Evolutionary conservation across 345 rosid genomes (phyloP).

Genomic region (Iberis pinnata): DNA sequence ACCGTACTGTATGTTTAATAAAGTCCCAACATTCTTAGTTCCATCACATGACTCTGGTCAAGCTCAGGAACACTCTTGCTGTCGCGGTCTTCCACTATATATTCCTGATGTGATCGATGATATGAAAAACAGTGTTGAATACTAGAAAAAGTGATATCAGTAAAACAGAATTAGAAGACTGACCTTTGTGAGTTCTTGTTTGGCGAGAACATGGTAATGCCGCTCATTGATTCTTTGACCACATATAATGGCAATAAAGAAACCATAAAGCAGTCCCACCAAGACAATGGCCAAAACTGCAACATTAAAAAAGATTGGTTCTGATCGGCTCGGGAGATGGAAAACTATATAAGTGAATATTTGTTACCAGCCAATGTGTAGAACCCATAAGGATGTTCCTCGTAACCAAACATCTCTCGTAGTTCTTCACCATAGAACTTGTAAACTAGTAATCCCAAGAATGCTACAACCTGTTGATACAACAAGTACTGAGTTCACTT

Average conservation of each 20-base stretch:
- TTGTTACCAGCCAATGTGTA: conserved; percentile 82
- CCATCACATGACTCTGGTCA: conserved; percentile 76
- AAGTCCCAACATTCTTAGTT: conserved; percentile 75
- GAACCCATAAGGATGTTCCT: conserved; percentile 96
- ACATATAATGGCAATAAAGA: conserved; percentile 97
- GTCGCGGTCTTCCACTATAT: conserved; percentile 85
- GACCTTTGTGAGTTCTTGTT: conserved; percentile 98
- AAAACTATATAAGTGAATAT: too few relatives aligned
- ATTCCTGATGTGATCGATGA: conserved; percentile 47
- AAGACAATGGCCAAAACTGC: conserved; percentile 87
- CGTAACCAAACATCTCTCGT: conserved; percentile 96
- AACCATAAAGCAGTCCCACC: conserved; percentile 97
- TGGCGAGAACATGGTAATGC: conserved; percentile 94
- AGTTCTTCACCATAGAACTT: conserved; percentile 91
- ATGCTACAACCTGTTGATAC: conserved; percentile 74
- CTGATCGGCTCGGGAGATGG: too few relatives aligned
- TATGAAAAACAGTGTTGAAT: not conserved
- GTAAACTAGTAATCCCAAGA: conserved; percentile 87
- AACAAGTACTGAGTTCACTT: conserved; percentile 4
- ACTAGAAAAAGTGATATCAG: not conserved
- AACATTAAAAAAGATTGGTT: conserved; percentile 2
- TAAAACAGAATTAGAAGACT: conserved; percentile 11
- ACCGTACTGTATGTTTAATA: conserved; percentile 9
- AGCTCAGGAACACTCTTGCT: conserved; percentile 71
- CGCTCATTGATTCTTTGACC: conserved; percentile 97